phyloP scores from a whole-genome alignment of 495 filamentous ascomycete genomes.

The Penicillium dipodomyicola region DNA sequence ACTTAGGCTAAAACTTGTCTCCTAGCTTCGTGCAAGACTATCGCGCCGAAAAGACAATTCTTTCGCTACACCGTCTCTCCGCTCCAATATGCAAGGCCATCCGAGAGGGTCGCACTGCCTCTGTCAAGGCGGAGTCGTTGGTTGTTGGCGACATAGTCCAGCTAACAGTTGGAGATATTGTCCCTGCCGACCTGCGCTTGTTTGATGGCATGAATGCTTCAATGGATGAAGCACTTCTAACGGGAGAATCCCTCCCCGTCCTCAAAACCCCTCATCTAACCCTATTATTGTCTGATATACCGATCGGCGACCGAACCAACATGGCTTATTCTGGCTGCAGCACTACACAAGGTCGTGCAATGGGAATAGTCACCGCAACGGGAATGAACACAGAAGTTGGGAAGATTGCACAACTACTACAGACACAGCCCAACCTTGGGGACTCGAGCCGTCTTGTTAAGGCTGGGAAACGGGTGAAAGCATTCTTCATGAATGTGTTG shows the following conservation, averaged over 20 bases:
- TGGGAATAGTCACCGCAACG: conserved; percentile 63
- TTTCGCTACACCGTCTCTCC: conserved; percentile 71
- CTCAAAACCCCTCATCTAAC: conserved; percentile 67
- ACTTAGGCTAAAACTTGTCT: background rate
- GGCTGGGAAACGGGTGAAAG: conserved; percentile 56
- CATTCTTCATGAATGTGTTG: conserved; percentile 55
- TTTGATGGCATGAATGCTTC: conserved; percentile 77
- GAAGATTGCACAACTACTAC: conserved; percentile 64
- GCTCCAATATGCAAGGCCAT: conserved; percentile 76
- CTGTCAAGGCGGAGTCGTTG: conserved; percentile 67
- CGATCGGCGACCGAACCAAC: conserved; percentile 67
- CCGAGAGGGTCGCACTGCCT: conserved; percentile 63
- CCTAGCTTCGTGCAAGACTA: conserved; percentile 73
- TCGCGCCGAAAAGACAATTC: conserved; percentile 82
- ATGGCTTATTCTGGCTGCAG: conserved; percentile 69
- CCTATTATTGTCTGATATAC: conserved; percentile 50
- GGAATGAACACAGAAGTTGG: conserved; percentile 84
- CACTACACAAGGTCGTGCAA: conserved; percentile 65
- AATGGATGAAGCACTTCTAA: conserved; percentile 56
- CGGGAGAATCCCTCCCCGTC: conserved; percentile 63
- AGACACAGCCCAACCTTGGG: conserved; percentile 55
- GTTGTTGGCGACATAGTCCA: conserved; percentile 81
- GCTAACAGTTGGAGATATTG: conserved; percentile 65
- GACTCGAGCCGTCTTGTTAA: conserved; percentile 64
- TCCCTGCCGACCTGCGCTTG: conserved; percentile 68